Percentiles rank a stretch among this genome's conserved stretches.
Evolutionary conservation across 805 yeast genomes (phyloP).

Genomic region (Yueomyces sinensis): DNA sequence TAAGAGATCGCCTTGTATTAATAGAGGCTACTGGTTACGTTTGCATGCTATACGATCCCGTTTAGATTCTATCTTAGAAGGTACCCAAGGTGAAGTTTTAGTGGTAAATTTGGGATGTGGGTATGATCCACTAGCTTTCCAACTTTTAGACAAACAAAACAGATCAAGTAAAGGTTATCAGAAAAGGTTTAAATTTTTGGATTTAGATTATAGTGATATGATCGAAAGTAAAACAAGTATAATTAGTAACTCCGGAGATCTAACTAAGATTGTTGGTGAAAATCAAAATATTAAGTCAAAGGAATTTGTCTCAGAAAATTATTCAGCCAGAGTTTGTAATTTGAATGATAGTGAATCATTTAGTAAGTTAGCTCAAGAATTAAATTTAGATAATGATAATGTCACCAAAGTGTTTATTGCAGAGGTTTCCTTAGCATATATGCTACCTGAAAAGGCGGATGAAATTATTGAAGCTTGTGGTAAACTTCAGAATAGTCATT

Average conservation of each 20-base stretch:
- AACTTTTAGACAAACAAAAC: constrained; percentile 27
- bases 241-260: constrained; percentile 35
- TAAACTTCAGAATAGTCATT: constrained; percentile 37
- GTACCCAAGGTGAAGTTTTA: constrained; percentile 21
- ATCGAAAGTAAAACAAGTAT: constrained; percentile 40
- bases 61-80: constrained; percentile 34
- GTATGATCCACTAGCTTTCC: constrained; percentile 50
- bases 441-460: constrained; percentile 56
- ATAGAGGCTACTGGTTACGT: constrained; percentile 74
- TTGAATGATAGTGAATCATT: constrained; percentile 35
- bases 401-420: constrained; percentile 52
- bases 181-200: constrained; percentile 39
- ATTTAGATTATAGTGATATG: constrained; percentile 65
- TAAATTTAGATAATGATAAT: constrained; percentile 7
- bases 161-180: constrained; percentile 17
- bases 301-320: constrained; percentile 29
- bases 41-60: constrained; percentile 53
- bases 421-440: constrained; percentile 73
- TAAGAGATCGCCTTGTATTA: constrained; percentile 67
- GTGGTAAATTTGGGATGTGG: constrained; percentile 74
- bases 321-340: constrained; percentile 56
- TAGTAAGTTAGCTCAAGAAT: constrained; percentile 5
- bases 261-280: constrained; percentile 32
- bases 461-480: constrained; percentile 38
- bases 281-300: constrained; percentile 3